A percentile compares a stretch with the other conserved stretches of the same genome.
These are phyloP conservation scores for Yamadazyma sp. DNA, from an alignment of 805 yeast genomes.

Conservation along the genomic window DNA sequence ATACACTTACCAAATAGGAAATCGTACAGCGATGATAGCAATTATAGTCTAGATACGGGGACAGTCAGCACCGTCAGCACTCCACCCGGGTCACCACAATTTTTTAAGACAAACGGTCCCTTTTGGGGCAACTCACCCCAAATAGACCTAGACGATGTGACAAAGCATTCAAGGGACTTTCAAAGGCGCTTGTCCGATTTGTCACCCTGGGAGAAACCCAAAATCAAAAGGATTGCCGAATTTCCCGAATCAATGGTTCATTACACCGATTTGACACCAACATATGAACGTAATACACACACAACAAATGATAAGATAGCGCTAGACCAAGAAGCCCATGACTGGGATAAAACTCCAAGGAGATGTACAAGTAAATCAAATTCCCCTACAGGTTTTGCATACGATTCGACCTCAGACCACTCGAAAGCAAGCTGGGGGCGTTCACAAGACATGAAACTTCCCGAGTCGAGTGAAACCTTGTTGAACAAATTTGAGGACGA, in stretches of 20 bases:
- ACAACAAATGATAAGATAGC: not conserved
- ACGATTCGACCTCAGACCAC: too few relatives aligned
- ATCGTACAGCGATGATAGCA: constrained; percentile 3
- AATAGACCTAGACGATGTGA: constrained; percentile 19
- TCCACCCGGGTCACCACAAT: constrained; percentile 2
- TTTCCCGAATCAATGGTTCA: constrained; percentile 4
- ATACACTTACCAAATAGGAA: not conserved
- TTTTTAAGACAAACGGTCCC: not conserved
- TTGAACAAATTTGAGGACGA: not conserved
- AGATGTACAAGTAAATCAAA: not conserved
- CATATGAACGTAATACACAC: not conserved
- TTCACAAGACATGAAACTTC: constrained; percentile 1
- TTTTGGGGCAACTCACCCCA: not conserved
- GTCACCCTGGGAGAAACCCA: not conserved
- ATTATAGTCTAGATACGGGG: constrained; percentile 1
- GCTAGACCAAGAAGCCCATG: not conserved
- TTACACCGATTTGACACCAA: not conserved
- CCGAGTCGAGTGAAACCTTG: constrained; percentile 8
- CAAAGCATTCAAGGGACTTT: constrained; percentile 13
- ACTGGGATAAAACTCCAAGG: constrained; percentile 3
- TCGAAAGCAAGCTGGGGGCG: not conserved
- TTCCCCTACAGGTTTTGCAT: not conserved
- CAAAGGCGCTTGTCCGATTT: constrained; percentile 7
- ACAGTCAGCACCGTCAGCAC: not conserved
- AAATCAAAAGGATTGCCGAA: constrained; percentile 3